Percentiles rank a stretch among this genome's conserved stretches.
phyloP scores from a whole-genome alignment of 1,284 basidiomycete species.

The Malassezia sp. region DNA sequence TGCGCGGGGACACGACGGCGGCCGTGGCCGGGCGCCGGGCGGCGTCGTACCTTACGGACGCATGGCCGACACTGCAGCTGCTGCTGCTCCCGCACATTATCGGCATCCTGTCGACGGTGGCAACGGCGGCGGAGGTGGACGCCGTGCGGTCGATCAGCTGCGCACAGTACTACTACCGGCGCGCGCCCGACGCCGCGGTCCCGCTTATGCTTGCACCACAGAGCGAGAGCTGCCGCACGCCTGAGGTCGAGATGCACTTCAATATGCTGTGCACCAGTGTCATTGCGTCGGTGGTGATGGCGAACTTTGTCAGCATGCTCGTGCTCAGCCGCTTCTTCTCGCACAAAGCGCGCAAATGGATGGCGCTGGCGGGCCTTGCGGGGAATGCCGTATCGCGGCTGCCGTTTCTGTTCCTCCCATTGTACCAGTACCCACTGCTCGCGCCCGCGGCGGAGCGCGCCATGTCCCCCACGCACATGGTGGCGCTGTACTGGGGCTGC shows the following conservation, averaged over 20 bases:
- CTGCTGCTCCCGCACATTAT: conserved; percentile 7
- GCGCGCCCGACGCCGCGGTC: background rate
- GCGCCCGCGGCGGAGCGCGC: background rate
- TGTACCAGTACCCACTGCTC: conserved; percentile 12
- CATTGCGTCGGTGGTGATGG: conserved; percentile 9
- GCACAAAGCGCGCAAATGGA: background rate
- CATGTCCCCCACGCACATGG: conserved; percentile 6
- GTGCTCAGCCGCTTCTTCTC: conserved; percentile 8
- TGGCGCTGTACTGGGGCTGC: conserved; percentile 12
- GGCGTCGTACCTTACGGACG: background rate
- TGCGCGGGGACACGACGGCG: too few relatives aligned
- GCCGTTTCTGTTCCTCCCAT: conserved; percentile 11
- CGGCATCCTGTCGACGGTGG: conserved; percentile 10
- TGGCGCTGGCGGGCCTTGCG: conserved; percentile 1
- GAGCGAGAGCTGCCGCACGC: conserved; percentile 8
- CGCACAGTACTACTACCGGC: conserved; percentile 9
- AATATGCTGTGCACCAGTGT: conserved; percentile 3
- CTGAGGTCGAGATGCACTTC: conserved; percentile 15
- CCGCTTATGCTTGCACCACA: too few relatives aligned
- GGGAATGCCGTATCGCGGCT: conserved; percentile 10
- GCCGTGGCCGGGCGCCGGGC: background rate
- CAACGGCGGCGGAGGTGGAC: conserved; percentile 13
- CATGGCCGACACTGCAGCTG: conserved; percentile 9
- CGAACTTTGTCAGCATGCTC: conserved; percentile 16
- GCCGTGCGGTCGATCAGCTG: conserved; percentile 16